Evolutionary conservation across 176 grass and related monocot genomes (phyloP).

Genomic region (Leersia perrieri): DNA sequence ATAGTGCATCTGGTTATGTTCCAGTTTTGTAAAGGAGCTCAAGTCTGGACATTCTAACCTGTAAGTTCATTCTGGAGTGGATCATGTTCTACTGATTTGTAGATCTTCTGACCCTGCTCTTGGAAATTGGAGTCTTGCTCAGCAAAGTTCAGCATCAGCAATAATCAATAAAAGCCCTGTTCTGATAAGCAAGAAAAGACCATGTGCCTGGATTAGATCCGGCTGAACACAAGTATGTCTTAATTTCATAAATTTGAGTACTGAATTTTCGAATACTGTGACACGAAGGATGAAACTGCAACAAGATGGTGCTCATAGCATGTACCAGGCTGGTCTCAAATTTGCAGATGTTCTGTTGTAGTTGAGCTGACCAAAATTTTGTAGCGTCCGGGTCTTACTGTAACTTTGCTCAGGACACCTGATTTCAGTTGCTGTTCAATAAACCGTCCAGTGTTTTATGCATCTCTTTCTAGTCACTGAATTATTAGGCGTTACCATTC

Average conservation of each 20-base stretch:
- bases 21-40: slow-evolving; percentile 12
- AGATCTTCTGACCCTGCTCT: background rate
- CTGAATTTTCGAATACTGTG: background rate
- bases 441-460: slow-evolving; percentile 1
- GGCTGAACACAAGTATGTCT: background rate
- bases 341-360: slow-evolving; percentile 20
- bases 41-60: slow-evolving; percentile 1
- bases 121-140: background rate
- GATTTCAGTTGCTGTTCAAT: slow-evolving; percentile 6
- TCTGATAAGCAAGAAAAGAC: background rate
- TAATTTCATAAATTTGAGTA: slow-evolving; percentile 12
- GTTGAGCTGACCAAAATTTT: slow-evolving; percentile 31
- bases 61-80: background rate
- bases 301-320: background rate
- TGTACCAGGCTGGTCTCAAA: background rate
- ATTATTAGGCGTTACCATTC: background rate
- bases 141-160: background rate
- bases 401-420: background rate
- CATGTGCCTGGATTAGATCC: background rate
- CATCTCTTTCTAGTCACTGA: background rate
- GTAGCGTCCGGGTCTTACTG: slow-evolving; percentile 6
- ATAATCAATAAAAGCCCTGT: slow-evolving; percentile 11
- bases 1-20: background rate
- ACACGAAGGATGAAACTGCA: background rate
- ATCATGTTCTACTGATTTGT: slow-evolving; percentile 8